Percentiles rank a stretch among this genome's conserved stretches.
Conservation (phyloP, 2,329 filamentous ascomycete species). For the Reticulascus tulasneorum region DNA sequence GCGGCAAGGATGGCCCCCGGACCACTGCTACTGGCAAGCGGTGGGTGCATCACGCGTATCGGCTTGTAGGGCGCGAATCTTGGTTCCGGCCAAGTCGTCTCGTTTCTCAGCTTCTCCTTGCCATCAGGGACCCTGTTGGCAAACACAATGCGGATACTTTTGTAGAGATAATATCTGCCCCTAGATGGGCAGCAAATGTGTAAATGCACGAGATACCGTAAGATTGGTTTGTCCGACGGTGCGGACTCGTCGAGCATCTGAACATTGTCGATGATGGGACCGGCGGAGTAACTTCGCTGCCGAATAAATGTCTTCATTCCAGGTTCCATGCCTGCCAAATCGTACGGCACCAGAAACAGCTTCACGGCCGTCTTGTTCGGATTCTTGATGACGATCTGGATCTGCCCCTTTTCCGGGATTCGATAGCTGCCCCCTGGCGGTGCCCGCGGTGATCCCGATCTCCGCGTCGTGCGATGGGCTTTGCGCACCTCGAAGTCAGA, state of each 20-base stretch:
- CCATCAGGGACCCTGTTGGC: constrained; percentile 94
- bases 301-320: constrained; percentile 95
- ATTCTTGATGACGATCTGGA: constrained; percentile 97
- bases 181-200: constrained; percentile 86
- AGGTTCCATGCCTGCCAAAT: constrained; percentile 85
- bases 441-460: constrained; percentile 45
- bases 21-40: constrained; percentile 30
- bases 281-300: constrained; percentile 87
- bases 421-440: constrained; percentile 88
- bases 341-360: constrained; percentile 89
- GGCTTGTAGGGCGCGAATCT: constrained; percentile 82
- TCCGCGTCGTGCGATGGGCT: constrained; percentile 21
- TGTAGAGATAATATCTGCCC: constrained; percentile 85
- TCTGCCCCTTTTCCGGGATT: constrained; percentile 87
- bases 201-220: constrained; percentile 87
- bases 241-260: constrained; percentile 26
- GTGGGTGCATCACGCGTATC: constrained; percentile 44
- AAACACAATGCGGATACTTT: constrained; percentile 89
- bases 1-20: constrained; percentile 48
- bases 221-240: constrained; percentile 56
- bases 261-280: constrained; percentile 71
- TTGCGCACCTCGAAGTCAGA: constrained; percentile 27
- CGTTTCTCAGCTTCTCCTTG: constrained; percentile 87
- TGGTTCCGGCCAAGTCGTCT: constrained; percentile 85
- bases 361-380: constrained; percentile 98